Evolutionary conservation across 345 rosid genomes (phyloP), one percentile per base, ranked within the genome.

Genomic region (Aurinia saxatilis): DNA sequence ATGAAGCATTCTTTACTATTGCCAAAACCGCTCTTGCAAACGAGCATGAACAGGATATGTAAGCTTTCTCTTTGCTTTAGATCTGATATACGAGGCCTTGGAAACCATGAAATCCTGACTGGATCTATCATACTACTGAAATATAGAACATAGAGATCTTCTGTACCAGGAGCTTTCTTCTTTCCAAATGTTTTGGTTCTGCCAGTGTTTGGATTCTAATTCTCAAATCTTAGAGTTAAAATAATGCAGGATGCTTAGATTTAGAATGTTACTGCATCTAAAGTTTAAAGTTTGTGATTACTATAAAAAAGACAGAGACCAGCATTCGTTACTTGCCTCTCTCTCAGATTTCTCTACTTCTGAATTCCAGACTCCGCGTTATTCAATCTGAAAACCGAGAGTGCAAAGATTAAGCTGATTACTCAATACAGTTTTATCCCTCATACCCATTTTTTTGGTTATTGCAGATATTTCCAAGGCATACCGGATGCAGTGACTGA

Each of bases 1-100:
- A 86, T 59, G 90, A 88, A 31, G 96, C 98, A 2, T 91, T 91
- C 73, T 61, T 86, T 5, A 72, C 83, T 13, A 82, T 79, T 13
- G 96, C 91, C 6, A 77, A 84, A 67, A 66, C 78, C 17, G 92
- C 88, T 2, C 73, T 88, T 2, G 75, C 78, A 0, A 77, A 58
- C 18, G 96, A 82, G 42, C 83, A 73, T 41, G 77, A 77, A 42
- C 80, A 73, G 55, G 92, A 88, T 60, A 76, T 81, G 92, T 88
- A 71, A 65, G 85, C 15, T 59, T 65, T 30, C 37, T 52, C 44
- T 39, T 47, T 54, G 13, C 39, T 55, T 47, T 35, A 17, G 11
- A 27, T n/a, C 45, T 55, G 55, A 1, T 57, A 42, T 15, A 12
- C 19, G 48, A 34, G 21, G 15, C 27, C 55, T 29, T 45, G 23